Base-by-base conservation (phyloP, 2,329 filamentous ascomycete genomes). In the Ascocoryne sarcoides region DNA sequence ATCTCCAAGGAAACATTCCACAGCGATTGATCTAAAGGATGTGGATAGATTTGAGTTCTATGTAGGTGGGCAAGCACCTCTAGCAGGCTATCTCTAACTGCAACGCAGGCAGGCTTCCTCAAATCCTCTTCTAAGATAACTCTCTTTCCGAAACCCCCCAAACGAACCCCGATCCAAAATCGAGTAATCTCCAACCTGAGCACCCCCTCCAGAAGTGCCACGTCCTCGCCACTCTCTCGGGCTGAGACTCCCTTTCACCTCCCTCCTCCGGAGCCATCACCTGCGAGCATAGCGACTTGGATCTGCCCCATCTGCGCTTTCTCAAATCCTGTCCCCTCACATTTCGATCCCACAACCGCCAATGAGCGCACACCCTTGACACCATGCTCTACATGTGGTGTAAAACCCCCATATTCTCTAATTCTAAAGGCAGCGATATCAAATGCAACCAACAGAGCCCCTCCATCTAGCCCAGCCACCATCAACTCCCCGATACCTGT, bases 61-160 rank as follows among this genome's bases (percentile, higher is more conserved):
- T 64, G 84, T 85, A 70, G 53, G 69, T 37, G 26, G 23, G 3
- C 2, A 19, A 32, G 28, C 18, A 31, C 29, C 21, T 34, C 37
- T 32, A 40, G 32, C 16, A 37, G 26, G 4, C 1, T 7, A 30
- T 28, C 4, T 18, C 16, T 42, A 21, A 42, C 59, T 39, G 48
- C 39, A 33, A 16, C 36, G 14, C 50, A 87, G 82, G 86, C 86
- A 30, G 85, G 92, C 20, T 96, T 98, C 53, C 67, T 96, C 32
- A 95, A 94, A 60, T 96, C 92, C 0, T 96, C 92, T 2, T 69
- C 92, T 5, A 98, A 98, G 65, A 78, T 98, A 49, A 95, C 86
- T 2, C 65, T 98, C 39, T 76, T 87, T 48, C 85, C 89, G 0
- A 96, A 95, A 56, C 76, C 84, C 1, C 63, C 71, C 12, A 93